A percentile compares a stretch with the other conserved stretches of the same genome.
Evolutionary conservation across 179 eudicot species (phyloP).

Genomic region (Patellifolia procumbens): DNA sequence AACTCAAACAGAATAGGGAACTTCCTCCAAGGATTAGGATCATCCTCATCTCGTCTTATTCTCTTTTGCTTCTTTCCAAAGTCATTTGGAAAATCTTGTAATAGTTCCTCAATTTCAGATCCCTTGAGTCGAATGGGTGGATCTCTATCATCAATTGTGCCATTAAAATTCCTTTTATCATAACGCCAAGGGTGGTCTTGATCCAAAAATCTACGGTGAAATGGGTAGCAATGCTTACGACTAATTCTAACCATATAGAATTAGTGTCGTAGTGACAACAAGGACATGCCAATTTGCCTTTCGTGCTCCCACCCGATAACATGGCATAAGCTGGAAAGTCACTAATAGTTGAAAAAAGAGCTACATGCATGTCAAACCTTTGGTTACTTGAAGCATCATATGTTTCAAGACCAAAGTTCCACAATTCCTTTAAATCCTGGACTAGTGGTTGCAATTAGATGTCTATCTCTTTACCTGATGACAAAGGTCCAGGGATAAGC

Average conservation of each 20-base stretch:
- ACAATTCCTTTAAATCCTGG: slow-evolving; percentile 1
- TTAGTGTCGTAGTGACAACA: slow-evolving; percentile 7
- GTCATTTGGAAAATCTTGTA: neutral
- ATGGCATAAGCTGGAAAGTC: slow-evolving; percentile 25
- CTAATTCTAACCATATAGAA: neutral
- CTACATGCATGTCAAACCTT: slow-evolving; percentile 8
- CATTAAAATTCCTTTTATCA: slow-evolving; percentile 2
- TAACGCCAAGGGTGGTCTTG: neutral
- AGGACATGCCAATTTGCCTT: neutral
- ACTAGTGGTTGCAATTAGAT: neutral
- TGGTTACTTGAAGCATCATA: neutral
- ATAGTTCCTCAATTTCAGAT: neutral
- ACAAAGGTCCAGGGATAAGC: neutral
- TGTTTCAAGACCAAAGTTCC: slow-evolving; percentile 11
- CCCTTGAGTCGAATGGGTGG: neutral
- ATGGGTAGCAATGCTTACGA: slow-evolving; percentile 3
- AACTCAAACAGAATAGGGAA: slow-evolving; percentile 3
- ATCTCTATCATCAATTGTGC: neutral
- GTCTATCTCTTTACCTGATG: neutral
- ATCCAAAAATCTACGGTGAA: slow-evolving; percentile 5
- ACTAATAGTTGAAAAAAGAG: slow-evolving; percentile 6
- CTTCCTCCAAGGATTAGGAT: slow-evolving; percentile 12
- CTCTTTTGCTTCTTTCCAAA: slow-evolving; percentile 11
- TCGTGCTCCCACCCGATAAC: slow-evolving; percentile 10
- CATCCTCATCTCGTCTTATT: neutral